phyloP scores from a whole-genome alignment of 495 filamentous ascomycete species.

The Pseudoneurospora amorphoporcata region DNA sequence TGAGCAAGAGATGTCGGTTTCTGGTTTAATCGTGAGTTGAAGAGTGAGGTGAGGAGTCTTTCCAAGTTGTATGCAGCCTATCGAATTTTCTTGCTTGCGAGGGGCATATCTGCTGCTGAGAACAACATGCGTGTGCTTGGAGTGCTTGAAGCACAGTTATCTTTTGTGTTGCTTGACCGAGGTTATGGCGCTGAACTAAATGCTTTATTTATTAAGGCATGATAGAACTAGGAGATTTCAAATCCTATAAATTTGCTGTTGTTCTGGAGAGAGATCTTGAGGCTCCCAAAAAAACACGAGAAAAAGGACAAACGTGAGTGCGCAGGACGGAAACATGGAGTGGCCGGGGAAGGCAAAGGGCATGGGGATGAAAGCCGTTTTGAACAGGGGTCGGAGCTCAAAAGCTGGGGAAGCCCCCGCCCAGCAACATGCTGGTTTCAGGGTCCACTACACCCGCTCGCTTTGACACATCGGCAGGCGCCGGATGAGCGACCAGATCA shows the following conservation, averaged over 20 bases:
- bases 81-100: background rate
- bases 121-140: background rate
- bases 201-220: background rate
- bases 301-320: background rate
- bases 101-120: background rate
- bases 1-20: background rate
- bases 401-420: background rate
- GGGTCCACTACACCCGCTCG: background rate
- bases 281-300: background rate
- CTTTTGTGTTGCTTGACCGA: background rate
- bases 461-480: background rate
- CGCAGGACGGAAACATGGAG: background rate
- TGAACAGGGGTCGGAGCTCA: background rate
- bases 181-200: background rate
- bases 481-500: background rate
- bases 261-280: background rate
- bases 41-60: background rate
- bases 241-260: background rate
- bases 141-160: background rate
- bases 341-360: background rate
- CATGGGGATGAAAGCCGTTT: background rate
- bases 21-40: background rate
- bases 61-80: background rate
- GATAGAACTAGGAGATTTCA: background rate
- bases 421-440: background rate